Base-by-base conservation (phyloP, 2,329 filamentous ascomycete species). In the Aspergillus pseudoterreus region DNA sequence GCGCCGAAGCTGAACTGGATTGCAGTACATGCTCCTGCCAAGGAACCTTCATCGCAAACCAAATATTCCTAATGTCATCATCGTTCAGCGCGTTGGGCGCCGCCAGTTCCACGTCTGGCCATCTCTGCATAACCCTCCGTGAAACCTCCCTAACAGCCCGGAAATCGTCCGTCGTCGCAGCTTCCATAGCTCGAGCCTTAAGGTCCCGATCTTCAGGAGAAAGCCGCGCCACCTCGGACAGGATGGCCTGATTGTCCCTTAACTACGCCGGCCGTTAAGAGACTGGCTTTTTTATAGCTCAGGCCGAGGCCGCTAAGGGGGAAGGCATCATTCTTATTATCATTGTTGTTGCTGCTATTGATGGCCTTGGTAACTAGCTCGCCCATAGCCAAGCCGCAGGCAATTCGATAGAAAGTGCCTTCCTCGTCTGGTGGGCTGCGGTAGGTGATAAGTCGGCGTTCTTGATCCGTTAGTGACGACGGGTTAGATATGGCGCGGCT, bases 401-500 rank as follows among this genome's bases (percentile, higher is more conserved):
- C 49, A 36, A 51, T 45, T 52, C 27, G 57, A 43, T 48, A 56
- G 17, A 57, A 55, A 5, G 24, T 39, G 36, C 56, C 44, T 49
- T 57, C 55, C 45, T 57, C 52, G 15, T 48, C 52, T 45, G 42
- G 12, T 32, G 46, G 50, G 8, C 38, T 45, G 32, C 55, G 57
- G 42, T 49, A 38, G 39, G 53, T 52, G 24, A 59, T 51, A 22
- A 43, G 33, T 56, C 48, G 33, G 38, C 52, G 43, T 56, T 57
- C 52, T 47, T 45, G 15, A 46, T 59, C 57, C 19, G 55, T 59
- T 43, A 57, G 55, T 35, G 52, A 59, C 47, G 47, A 48, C 4
- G 52, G 52, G 11, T 58, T 33, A 45, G 47, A 32, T 9, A 58
- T 58, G 24, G 57, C 52, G 38, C 50, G 55, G 45, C 56, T 53